Base-by-base conservation (phyloP, 2,329 filamentous ascomycete species). In the Canariomyces notabilis region DNA sequence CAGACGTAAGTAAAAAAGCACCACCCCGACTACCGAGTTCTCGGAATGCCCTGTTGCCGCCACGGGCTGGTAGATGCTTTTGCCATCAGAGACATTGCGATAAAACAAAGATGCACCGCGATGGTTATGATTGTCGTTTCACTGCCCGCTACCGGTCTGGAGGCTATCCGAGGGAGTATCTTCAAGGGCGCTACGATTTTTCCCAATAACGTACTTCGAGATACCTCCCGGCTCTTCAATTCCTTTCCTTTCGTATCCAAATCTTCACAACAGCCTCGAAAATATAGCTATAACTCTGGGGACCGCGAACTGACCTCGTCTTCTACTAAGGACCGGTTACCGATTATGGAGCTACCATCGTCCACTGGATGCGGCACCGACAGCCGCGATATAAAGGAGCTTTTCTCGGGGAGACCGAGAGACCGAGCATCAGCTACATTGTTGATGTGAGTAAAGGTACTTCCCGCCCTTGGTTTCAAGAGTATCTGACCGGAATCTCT, bases 301-400 rank as follows among this genome's bases (percentile, higher is more conserved):
- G n/a, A n/a, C n/a, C n/a, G n/a, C n/a, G n/a, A 21, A 33, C 50
- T 50, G 29, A 57, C 49, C n/a, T 8, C 18, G 8, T 9, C 40
- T 5, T 7, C 6, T 2, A 14, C n/a, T n/a, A 41, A 95, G 89
- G 89, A 54, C 86, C 89, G 36, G 88, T 95, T 12, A 96, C 90
- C 36, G 90, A 96, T 67, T 95, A 95, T 76, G 86, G 89, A 60
- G 85, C 90, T 19, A 93, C 89, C 8, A 79, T 95, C 64, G 83
- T 87, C 42, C 87, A 94, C 67, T 98, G 89, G 87, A 88, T 95
- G 78, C 85, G 86, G 60, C 81, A 89, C 61, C 82, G 91, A 46
- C 78, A 82, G 59, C 84, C 86, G 21, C 82, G 82, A 56, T 91
- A 87, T 68, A 85, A 83, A 62, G 82, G 83, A 47, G 74, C 77